Percentiles rank a stretch among this genome's conserved stretches.
phyloP scores from a whole-genome alignment of 441 rosid species.

The Daphne laureola region DNA sequence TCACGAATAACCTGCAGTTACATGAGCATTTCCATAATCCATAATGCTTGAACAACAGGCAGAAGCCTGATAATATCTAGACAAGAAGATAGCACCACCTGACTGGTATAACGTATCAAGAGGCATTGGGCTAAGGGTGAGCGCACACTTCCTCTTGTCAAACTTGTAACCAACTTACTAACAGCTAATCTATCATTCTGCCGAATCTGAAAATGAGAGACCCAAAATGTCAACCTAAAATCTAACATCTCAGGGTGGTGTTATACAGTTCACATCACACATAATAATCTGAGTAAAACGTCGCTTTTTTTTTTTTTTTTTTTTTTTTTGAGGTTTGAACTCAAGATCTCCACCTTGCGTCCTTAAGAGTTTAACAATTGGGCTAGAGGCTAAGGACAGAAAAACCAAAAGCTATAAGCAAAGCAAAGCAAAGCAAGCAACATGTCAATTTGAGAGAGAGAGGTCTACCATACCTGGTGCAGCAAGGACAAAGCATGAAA shows the following conservation, averaged over 20 bases:
- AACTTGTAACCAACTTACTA: constrained; percentile 86
- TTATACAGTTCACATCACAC: too few relatives aligned
- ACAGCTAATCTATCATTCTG: constrained; percentile 97
- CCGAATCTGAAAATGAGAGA: constrained; percentile 55
- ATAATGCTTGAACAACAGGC: constrained; percentile 1
- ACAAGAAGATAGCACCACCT: constrained; percentile 36
- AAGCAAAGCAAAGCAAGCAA: too few relatives aligned
- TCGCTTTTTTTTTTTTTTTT: too few relatives aligned
- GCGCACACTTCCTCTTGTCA: constrained; percentile 94
- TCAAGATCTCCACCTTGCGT: too few relatives aligned
- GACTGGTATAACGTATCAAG: constrained; percentile 87
- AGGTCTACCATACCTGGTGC: constrained; percentile 56
- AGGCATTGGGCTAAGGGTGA: constrained; percentile 97
- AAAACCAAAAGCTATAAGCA: too few relatives aligned
- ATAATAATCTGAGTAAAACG: too few relatives aligned
- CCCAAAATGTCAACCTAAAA: too few relatives aligned
- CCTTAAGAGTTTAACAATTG: too few relatives aligned
- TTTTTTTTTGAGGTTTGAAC: too few relatives aligned
- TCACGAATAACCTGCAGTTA: constrained; percentile 74
- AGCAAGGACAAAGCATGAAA: constrained; percentile 95
- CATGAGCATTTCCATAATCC: constrained; percentile 11
- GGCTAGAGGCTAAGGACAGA: too few relatives aligned
- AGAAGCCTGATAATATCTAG: constrained; percentile 2
- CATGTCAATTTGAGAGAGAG: neutral
- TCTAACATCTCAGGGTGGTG: too few relatives aligned